Percentiles rank a stretch among this genome's conserved stretches.
These are phyloP conservation scores for Metschnikowia baotianmanensis DNA, from an alignment of 805 yeast genomes.

Conservation along the genomic window DNA sequence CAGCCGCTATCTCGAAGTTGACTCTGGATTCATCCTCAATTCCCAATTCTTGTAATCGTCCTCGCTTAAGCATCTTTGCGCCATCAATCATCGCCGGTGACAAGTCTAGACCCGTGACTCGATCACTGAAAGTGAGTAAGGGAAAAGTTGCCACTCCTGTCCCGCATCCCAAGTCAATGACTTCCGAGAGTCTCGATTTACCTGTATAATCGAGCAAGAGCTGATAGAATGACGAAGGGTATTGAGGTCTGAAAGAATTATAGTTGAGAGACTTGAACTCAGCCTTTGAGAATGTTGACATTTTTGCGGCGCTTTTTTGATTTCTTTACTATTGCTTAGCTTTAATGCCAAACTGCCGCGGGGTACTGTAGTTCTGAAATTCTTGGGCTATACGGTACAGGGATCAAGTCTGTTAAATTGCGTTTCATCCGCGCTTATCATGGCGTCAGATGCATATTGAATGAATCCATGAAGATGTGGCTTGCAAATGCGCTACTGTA, in stretches of 20 bases:
- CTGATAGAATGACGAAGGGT: constrained; percentile 38
- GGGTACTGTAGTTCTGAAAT: too few species aligned
- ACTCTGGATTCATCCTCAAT: constrained; percentile 26
- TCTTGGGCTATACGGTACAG: too few species aligned
- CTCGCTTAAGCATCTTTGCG: constrained; percentile 32
- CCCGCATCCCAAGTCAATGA: constrained; percentile 51
- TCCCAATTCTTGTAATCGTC: constrained; percentile 26
- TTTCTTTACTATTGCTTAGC: too few species aligned
- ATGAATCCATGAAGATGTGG: too few species aligned
- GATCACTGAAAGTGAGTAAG: constrained; percentile 35
- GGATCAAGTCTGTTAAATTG: too few species aligned
- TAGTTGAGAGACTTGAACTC: constrained; percentile 18
- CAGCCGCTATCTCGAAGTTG: constrained; percentile 31
- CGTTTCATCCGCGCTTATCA: too few species aligned
- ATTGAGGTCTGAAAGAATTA: constrained; percentile 41
- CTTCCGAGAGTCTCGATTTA: constrained; percentile 15
- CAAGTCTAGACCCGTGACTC: constrained; percentile 46
- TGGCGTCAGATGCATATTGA: too few species aligned
- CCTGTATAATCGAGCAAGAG: constrained; percentile 27
- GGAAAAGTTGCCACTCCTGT: constrained; percentile 53
- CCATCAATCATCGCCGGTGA: constrained; percentile 47
- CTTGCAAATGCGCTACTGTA: too few species aligned
- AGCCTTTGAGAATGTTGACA: constrained; percentile 18
- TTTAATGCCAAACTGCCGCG: too few species aligned
- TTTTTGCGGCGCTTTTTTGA: too few species aligned